Base-by-base conservation (phyloP, 345 rosid species). In the Arabidopsis suecica region DNA sequence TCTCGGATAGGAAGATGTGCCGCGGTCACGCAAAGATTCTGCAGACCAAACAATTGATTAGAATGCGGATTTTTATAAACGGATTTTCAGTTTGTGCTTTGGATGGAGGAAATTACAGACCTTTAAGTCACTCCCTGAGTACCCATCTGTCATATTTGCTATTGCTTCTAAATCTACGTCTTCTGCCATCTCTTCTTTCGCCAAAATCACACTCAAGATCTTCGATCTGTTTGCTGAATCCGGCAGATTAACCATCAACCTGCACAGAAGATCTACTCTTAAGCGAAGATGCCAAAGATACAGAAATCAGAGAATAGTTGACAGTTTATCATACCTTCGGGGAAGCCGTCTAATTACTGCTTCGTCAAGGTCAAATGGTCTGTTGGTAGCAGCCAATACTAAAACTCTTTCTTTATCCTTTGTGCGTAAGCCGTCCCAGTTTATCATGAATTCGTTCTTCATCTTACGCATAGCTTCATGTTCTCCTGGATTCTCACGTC, bases 371-470 rank as follows among this genome's bases (percentile, higher is more conserved):
- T 95, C 99, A 67, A 89, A 95, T 53, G 99, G 99, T 49, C 97
- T 84, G 70, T 92, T 95, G 64, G 99, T 95, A 56, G 97, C 96
- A 80, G 93, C 97, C 67, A 95, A 88, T 20, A 95, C 97, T 77
- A 95, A 75, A 2, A 95, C 97, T 38, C 99, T 82, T 77, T 95
- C 99, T 82, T 76, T 92, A 75, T 92, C 99, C 78, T 95, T 95
- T n/a, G 97, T 95, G 12, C 97, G 91, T 38, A 92, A 82, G 49
- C 97, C 97, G 69, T 92, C 99, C 99, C 97, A 95, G 62, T 95
- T 95, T 56, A 95, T 93, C 97, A 95, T 95, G 78, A 95, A 95
- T 70, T 95, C 99, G 66, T 95, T 95, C 86, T 95, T 95, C 99
- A 95, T 95, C 83, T 95, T 95, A 45, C 97, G 93, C 97, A 92